Evolutionary conservation across 805 yeast species (phyloP), one percentile per base, ranked within the genome.

Genomic region (Grigorovia humatica): DNA sequence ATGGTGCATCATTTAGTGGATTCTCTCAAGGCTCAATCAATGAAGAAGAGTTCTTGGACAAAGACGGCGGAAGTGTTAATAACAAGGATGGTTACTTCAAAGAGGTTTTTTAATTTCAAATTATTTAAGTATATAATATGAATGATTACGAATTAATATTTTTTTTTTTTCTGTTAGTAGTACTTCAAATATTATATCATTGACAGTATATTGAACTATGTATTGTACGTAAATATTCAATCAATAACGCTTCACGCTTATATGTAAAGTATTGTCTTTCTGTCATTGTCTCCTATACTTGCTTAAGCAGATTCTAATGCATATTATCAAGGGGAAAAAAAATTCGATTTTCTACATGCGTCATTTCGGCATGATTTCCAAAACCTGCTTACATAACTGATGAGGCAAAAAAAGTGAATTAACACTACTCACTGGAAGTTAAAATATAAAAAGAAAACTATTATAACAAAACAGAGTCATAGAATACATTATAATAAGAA

Each of bases 21-120:
- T 64, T 62, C 43, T 62, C 65, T 7, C 67, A 64, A 50, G 64
- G 61, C 12, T 57, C 64, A 1, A 51, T 58, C 32, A 52, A 61
- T 32, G 57, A 54, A 4, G 54, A 54, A 13, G 54, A n/a, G 17
- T 48, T 51, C 9, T 54, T 40, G 42, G 55, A 54, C 18, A 18
- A 52, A 13, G 57, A 55, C 30, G 17, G 27, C 4, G 47, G 48
- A 12, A 43, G 46, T 5, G 50, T 18, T 12, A 35, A 52, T 44
- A 48, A 45, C 32, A 41, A 49, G 7, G 17, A 52, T 23, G 50
- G 52, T 23, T 50, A 50, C 32, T 50, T 50, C 29, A 50, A 50
- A 41, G 52, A 50, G 42, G 52, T 50, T 11, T 50, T 50, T 43
- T 46, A 42, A 46, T 23, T 35, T 29, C 17, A 44, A n/a, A 17